phyloP scores from a whole-genome alignment of 192 early-diverging fungal genomes.

The Radiomyces spectabilis region DNA sequence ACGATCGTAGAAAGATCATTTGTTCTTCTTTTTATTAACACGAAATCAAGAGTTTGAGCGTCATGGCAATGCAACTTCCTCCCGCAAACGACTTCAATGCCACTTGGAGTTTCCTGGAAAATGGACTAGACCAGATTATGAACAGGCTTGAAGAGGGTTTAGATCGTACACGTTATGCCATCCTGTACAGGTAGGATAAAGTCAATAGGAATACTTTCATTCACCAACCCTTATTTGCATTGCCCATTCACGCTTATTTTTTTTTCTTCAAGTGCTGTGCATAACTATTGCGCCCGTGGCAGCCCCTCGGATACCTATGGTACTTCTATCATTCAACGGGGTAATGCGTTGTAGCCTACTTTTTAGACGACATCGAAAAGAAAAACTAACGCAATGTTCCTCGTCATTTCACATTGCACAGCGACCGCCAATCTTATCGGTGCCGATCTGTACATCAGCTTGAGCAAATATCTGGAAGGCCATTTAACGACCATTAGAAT shows the following conservation, averaged over 20 bases:
- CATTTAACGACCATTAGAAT: slow-evolving; percentile 43
- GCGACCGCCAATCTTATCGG: slow-evolving; percentile 40
- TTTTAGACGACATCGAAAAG: neutral
- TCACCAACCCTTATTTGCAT: neutral
- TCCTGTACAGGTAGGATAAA: slow-evolving; percentile 71
- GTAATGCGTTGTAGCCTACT: slow-evolving; percentile 11
- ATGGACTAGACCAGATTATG: slow-evolving; percentile 78
- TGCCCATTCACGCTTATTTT: neutral
- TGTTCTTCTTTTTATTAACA: neutral
- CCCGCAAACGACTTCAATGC: slow-evolving; percentile 43
- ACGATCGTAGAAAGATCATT: too few species aligned
- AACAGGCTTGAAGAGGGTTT: slow-evolving; percentile 67
- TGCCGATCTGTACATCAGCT: slow-evolving; percentile 42
- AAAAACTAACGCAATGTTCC: neutral
- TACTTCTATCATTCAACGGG: slow-evolving; percentile 16
- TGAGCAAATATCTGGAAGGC: slow-evolving; percentile 45
- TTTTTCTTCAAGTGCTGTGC: slow-evolving; percentile 9
- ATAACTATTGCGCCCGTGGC: slow-evolving; percentile 18
- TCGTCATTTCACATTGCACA: neutral
- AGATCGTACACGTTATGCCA: slow-evolving; percentile 69
- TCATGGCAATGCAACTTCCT: slow-evolving; percentile 29
- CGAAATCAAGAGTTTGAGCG: neutral
- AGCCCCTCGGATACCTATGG: slow-evolving; percentile 3
- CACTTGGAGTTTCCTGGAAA: slow-evolving; percentile 71
- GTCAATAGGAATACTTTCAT: neutral